Percentiles rank a stretch among this genome's conserved stretches.
phyloP scores from a whole-genome alignment of 768 basidiomycete genomes.

The Clathrus columnatus region DNA sequence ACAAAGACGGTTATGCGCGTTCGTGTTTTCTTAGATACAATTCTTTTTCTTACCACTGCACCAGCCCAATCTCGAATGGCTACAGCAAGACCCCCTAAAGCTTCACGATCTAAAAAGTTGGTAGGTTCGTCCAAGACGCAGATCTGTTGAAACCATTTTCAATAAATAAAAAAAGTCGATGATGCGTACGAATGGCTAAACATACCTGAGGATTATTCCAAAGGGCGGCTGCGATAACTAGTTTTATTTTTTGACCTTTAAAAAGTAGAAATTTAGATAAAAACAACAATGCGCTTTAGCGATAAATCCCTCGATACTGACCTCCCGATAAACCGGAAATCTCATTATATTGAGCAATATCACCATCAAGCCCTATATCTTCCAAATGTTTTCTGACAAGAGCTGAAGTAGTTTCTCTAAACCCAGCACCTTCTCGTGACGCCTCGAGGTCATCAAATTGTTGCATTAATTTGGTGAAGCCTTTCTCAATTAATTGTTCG shows the following conservation, averaged over 20 bases:
- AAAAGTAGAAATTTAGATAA: slow-evolving; percentile 3
- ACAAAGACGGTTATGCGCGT: background rate
- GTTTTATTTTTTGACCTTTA: slow-evolving; percentile 90
- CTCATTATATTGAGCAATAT: slow-evolving; percentile 98
- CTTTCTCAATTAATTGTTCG: slow-evolving; percentile 76
- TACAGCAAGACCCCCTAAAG: slow-evolving; percentile 86
- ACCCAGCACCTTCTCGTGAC: slow-evolving; percentile 89
- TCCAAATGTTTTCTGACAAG: slow-evolving; percentile 88
- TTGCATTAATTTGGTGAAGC: slow-evolving; percentile 81
- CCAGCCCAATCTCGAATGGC: slow-evolving; percentile 95
- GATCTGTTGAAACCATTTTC: slow-evolving; percentile 31
- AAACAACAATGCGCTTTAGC: no score
- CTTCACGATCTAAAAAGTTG: slow-evolving; percentile 96
- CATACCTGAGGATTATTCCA: slow-evolving; percentile 91
- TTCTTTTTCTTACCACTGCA: slow-evolving; percentile 72
- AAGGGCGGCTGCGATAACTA: slow-evolving; percentile 87
- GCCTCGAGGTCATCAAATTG: slow-evolving; percentile 97
- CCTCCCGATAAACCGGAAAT: slow-evolving; percentile 91
- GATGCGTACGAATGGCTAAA: slow-evolving; percentile 12
- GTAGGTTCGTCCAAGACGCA: slow-evolving; percentile 85
- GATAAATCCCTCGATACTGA: slow-evolving; percentile 23
- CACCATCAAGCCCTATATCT: slow-evolving; percentile 92
- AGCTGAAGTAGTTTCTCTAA: slow-evolving; percentile 73
- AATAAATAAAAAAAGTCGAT: background rate
- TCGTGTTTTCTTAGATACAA: slow-evolving; percentile 13